Percentiles rank a stretch among this genome's conserved stretches.
Conservation (phyloP, 2,329 filamentous ascomycete genomes). For the Pseudocercospora pini-densiflorae region DNA sequence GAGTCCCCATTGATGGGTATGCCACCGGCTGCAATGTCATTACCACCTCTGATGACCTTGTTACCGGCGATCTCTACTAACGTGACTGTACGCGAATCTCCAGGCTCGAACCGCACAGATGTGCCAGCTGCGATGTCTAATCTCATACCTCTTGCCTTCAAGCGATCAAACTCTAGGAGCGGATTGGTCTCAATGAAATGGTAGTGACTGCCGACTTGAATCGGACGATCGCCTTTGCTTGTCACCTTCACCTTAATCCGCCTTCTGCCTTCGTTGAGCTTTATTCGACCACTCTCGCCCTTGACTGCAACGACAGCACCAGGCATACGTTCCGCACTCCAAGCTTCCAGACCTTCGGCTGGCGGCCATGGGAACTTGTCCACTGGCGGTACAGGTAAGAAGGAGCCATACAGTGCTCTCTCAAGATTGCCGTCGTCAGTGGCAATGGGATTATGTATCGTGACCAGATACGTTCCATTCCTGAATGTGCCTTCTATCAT, state of each 20-base stretch:
- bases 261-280: conserved; percentile 74
- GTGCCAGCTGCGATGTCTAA: conserved; percentile 91
- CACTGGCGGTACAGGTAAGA: conserved; percentile 72
- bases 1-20: conserved; percentile 67
- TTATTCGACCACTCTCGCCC: conserved; percentile 63
- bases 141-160: conserved; percentile 79
- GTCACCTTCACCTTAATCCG: conserved; percentile 77
- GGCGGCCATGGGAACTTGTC: conserved; percentile 56
- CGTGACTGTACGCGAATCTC: conserved; percentile 86
- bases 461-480: conserved; percentile 90
- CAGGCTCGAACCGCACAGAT: conserved; percentile 90
- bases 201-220: conserved; percentile 92
- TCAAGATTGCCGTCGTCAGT: conserved; percentile 81
- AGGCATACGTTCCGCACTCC: conserved; percentile 67
- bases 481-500: conserved; percentile 95
- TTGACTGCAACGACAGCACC: conserved; percentile 78
- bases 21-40: conserved; percentile 72
- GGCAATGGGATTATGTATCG: conserved; percentile 88
- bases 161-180: conserved; percentile 83
- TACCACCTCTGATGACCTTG: conserved; percentile 82
- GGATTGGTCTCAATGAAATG: conserved; percentile 97
- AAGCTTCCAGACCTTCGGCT: conserved; percentile 67
- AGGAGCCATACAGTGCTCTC: conserved; percentile 89
- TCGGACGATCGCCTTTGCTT: conserved; percentile 85
- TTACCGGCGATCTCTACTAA: conserved; percentile 86